phyloP scores from a whole-genome alignment of 2,329 filamentous ascomycete genomes.

The Colletotrichum tropicale region DNA sequence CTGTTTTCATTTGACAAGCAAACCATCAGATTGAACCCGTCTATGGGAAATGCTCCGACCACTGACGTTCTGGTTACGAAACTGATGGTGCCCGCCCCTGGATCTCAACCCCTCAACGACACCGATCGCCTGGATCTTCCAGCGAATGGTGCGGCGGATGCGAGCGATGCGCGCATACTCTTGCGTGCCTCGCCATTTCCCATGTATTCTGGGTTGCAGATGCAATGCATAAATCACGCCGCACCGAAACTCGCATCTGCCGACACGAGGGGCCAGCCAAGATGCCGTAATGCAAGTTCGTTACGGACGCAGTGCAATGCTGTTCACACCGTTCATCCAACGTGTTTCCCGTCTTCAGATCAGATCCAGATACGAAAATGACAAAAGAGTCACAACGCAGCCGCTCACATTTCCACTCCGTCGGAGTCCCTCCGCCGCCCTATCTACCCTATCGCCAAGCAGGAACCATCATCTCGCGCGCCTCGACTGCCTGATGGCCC shows the following conservation, averaged over 20 bases:
- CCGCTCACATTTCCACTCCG: background rate
- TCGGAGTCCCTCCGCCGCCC: background rate
- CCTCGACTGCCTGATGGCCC: background rate
- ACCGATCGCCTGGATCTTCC: background rate
- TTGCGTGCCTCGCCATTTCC: background rate
- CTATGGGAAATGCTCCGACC: background rate
- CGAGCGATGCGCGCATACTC: background rate
- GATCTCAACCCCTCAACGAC: background rate
- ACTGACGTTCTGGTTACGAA: background rate
- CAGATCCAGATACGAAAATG: background rate
- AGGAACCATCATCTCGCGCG: background rate
- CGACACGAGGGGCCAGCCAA: background rate
- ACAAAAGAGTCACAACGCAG: background rate
- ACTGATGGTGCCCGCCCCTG: background rate
- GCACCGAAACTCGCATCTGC: background rate
- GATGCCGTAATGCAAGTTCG: background rate
- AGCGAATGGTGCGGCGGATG: background rate
- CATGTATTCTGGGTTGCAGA: background rate
- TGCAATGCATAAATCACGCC: background rate
- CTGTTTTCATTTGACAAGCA: background rate
- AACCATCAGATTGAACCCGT: background rate
- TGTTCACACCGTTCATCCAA: background rate
- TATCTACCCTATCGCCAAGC: background rate
- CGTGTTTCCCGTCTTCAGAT: background rate
- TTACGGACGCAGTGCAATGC: background rate